Evolutionary conservation across 2,329 filamentous ascomycete species (phyloP), one percentile per base, ranked within the genome.

Genomic region (Chrysoporthe puriensis): DNA sequence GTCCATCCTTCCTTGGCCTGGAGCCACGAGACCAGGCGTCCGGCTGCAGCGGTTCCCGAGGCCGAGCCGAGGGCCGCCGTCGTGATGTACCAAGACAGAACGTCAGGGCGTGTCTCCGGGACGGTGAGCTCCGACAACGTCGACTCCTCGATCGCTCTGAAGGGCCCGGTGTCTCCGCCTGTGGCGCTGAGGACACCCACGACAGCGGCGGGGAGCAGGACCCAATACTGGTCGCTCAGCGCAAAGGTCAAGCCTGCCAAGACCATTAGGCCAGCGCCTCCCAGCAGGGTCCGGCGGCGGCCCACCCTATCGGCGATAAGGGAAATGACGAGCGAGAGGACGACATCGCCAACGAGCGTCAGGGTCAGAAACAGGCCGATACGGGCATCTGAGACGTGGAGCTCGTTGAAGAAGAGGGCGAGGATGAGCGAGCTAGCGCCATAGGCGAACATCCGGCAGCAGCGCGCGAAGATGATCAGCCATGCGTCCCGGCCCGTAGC

Each of bases 291-390:
- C 6, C 82, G 80, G 26, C 86, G 83, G 6, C 87, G 81, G 2
- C 88, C 88, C 21, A 89, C 75, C 0, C 79, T 77, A 74, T 90
- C 88, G 0, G 88, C 87, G 64, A 88, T 80, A 1, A 90, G 80
- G 0, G 88, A 87, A 26, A 90, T 75, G 21, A 84, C 74, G 5
- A 89, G 83, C 1, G 84, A 85, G 8, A 90, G 83, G 0, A 85
- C 74, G 1, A 90, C 86, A 76, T 90, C 88, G 14, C 88, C 88
- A 2, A 83, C 74, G 16, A 90, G 79, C 0, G 88, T 90, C 48
- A 90, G 76, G 0, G 85, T 88, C 87, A 90, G 89, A 72, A 90
- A 90, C 7, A 90, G 73, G 6, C 88, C 88, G 68, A 90, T 90
- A 32, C 80, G 82, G 36, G 84, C 79, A 74, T 90, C 87, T 0